Evolutionary conservation across 495 filamentous ascomycete species (phyloP).

Genomic region (Durotheca rogersii): DNA sequence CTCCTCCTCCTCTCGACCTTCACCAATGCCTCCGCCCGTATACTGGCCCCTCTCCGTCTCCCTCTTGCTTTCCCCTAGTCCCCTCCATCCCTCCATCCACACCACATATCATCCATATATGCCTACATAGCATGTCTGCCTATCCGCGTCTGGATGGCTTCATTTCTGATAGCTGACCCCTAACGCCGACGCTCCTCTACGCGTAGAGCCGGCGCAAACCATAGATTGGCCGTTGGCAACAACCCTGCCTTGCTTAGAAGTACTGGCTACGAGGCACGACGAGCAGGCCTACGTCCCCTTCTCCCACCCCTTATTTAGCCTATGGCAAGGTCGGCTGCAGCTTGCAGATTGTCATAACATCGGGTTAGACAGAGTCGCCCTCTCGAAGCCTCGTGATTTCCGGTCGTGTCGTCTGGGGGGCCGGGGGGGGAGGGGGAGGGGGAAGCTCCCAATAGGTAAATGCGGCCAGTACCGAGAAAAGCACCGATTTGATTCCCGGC

Average conservation of each 20-base stretch:
- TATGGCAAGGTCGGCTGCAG: conserved; percentile 26
- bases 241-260: background rate
- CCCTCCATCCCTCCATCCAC: conserved; percentile 5
- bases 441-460: conserved; percentile 12
- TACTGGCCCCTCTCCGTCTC: conserved; percentile 5
- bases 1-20: conserved; percentile 14
- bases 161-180: conserved; percentile 7
- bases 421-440: no score
- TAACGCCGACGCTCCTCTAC: conserved; percentile 5
- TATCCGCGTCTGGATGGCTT: conserved; percentile 2
- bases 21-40: conserved; percentile 12
- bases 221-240: conserved; percentile 11
- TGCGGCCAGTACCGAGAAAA: conserved; percentile 26
- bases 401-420: conserved; percentile 15
- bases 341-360: conserved; percentile 20
- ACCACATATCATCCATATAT: no score
- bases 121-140: no score
- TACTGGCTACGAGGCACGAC: conserved; percentile 9
- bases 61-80: conserved; percentile 11
- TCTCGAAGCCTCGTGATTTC: conserved; percentile 29
- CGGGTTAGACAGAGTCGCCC: conserved; percentile 5
- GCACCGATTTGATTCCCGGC: conserved; percentile 17
- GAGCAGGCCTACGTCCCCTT: no score
- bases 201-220: conserved; percentile 11
- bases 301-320: conserved; percentile 30